Evolutionary conservation across 2,329 filamentous ascomycete genomes (phyloP).

Genomic region (Drechslera avenae): DNA sequence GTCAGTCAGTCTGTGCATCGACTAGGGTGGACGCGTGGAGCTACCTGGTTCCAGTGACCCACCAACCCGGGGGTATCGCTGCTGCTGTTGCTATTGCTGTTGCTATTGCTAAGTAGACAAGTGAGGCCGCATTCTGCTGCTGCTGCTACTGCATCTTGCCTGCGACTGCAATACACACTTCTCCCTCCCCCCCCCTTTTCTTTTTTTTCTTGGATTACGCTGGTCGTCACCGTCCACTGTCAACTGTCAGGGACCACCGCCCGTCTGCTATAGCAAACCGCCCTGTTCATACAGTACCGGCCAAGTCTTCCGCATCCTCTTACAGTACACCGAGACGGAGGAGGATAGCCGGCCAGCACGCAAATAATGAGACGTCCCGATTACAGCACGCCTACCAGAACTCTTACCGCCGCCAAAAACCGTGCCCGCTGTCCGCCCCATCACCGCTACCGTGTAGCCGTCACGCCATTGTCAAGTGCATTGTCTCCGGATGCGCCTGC

Average conservation of each 20-base stretch:
- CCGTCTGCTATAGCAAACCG: too few species aligned
- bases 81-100: too few species aligned
- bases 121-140: too few species aligned
- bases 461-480: conserved; percentile 7
- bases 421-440: conserved; percentile 9
- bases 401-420: conserved; percentile 4
- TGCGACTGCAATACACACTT: neutral
- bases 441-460: conserved; percentile 1
- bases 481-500: conserved; percentile 16
- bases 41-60: conserved; percentile 1
- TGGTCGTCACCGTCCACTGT: neutral
- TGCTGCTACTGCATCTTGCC: neutral
- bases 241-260: too few species aligned
- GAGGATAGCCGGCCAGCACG: conserved; percentile 2
- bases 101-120: too few species aligned
- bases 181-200: too few species aligned
- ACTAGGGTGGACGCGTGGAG: neutral
- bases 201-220: neutral
- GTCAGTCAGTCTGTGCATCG: too few species aligned
- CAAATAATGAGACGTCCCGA: conserved; percentile 16
- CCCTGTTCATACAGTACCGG: neutral
- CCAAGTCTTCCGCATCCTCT: neutral
- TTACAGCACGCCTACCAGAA: conserved; percentile 6
- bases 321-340: too few species aligned
- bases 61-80: too few species aligned